phyloP scores from a whole-genome alignment of 495 filamentous ascomycete genomes.

The Penicillium dipodomyicola region DNA sequence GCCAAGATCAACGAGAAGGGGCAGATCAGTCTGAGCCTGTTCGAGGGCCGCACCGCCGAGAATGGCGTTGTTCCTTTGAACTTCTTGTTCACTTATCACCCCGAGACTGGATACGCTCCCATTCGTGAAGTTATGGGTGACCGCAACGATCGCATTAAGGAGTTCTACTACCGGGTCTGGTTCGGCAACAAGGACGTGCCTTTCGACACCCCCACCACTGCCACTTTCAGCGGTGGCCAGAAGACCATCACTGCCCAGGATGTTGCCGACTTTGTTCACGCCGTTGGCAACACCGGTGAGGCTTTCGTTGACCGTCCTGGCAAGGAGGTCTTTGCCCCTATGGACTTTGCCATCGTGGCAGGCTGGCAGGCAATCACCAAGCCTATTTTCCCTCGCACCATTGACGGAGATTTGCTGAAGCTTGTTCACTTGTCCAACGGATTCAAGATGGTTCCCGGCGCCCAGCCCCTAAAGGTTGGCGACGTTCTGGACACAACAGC shows the following conservation, averaged over 20 bases:
- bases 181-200: constrained; percentile 85
- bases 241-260: constrained; percentile 82
- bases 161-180: constrained; percentile 95
- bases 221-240: constrained; percentile 83
- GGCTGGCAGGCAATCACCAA: constrained; percentile 99
- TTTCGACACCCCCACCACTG: constrained; percentile 78
- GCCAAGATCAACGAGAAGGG: constrained; percentile 69
- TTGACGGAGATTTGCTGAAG: constrained; percentile 92
- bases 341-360: constrained; percentile 98
- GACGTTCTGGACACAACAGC: constrained; percentile 91
- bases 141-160: constrained; percentile 94
- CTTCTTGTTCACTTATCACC: constrained; percentile 85
- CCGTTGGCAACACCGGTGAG: constrained; percentile 95
- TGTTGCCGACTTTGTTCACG: constrained; percentile 97
- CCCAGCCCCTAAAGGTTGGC: constrained; percentile 88
- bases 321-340: constrained; percentile 91
- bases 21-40: constrained; percentile 79
- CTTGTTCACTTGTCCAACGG: constrained; percentile 94
- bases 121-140: constrained; percentile 93
- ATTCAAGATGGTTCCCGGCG: constrained; percentile 97
- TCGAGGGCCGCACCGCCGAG: constrained; percentile 83
- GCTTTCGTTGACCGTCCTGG: constrained; percentile 97
- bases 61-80: constrained; percentile 75
- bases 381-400: constrained; percentile 92
- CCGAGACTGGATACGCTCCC: constrained; percentile 90